Evolutionary conservation across 768 basidiomycete species (phyloP).

Genomic region (Russula virescens): DNA sequence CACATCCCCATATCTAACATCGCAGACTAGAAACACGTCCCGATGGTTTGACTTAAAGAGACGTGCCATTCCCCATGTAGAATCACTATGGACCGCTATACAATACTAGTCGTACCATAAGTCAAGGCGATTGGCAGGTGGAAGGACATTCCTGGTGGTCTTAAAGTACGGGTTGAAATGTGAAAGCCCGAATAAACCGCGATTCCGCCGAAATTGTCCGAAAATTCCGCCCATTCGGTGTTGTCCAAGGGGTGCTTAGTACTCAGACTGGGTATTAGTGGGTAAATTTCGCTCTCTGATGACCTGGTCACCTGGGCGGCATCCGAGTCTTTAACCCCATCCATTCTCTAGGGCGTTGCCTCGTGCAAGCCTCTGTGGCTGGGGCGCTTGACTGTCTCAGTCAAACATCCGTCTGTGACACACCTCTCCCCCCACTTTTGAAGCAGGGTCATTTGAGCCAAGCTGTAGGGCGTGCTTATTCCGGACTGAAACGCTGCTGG

Average conservation of each 20-base stretch:
- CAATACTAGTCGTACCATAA: too few species aligned
- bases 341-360: neutral
- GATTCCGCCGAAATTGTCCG: neutral
- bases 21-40: neutral
- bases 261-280: too few species aligned
- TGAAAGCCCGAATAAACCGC: too few species aligned
- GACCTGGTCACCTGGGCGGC: too few species aligned
- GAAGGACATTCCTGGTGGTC: too few species aligned
- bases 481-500: neutral
- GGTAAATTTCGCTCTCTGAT: neutral
- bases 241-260: neutral
- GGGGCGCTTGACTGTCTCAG: neutral
- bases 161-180: neutral
- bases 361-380: neutral
- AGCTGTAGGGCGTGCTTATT: neutral
- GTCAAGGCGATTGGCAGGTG: too few species aligned
- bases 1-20: too few species aligned
- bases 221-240: too few species aligned
- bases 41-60: neutral
- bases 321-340: neutral
- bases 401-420: neutral
- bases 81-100: too few species aligned
- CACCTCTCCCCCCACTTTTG: neutral
- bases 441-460: neutral
- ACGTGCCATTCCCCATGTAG: neutral